phyloP scores from a whole-genome alignment of 1,284 basidiomycete genomes.

The Tylopilus orsonianus region DNA sequence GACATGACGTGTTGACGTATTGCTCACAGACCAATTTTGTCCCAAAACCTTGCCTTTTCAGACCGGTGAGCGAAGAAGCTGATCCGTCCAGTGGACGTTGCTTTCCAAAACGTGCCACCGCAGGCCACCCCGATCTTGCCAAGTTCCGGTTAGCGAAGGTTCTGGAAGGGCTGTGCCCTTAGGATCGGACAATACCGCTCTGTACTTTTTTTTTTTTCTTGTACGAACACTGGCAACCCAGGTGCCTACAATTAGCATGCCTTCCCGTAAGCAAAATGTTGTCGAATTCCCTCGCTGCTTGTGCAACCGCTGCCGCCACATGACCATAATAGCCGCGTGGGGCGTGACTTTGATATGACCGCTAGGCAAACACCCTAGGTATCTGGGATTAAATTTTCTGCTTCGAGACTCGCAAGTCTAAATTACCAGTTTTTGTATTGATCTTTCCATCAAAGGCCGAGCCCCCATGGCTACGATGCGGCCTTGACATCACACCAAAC shows the following conservation, averaged over 20 bases:
- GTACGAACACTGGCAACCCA: constrained; percentile 18
- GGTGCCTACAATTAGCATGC: constrained; percentile 16
- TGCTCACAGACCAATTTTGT: constrained; percentile 9
- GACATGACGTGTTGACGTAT: constrained; percentile 30
- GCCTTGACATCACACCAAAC: constrained; percentile 15
- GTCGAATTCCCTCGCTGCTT: constrained; percentile 20
- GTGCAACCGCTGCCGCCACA: constrained; percentile 21
- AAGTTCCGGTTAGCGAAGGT: constrained; percentile 15
- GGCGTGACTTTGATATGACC: constrained; percentile 5
- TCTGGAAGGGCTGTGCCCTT: constrained; percentile 3
- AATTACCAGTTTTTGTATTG: constrained; percentile 15
- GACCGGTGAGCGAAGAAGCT: constrained; percentile 5
- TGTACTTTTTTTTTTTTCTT: constrained; percentile 17
- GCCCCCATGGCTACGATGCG: constrained; percentile 6
- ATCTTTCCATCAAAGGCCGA: constrained; percentile 16
- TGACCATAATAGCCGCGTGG: constrained; percentile 16
- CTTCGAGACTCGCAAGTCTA: constrained; percentile 22
- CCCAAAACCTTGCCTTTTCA: constrained; percentile 12
- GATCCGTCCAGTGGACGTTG: constrained; percentile 12
- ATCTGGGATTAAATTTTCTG: constrained; percentile 24
- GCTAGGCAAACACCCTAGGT: background rate
- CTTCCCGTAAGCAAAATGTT: constrained; percentile 21
- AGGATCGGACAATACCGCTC: constrained; percentile 20
- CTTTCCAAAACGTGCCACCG: constrained; percentile 11
- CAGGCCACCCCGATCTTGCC: constrained; percentile 1